Conservation (phyloP, 257 asterid species). For the Plantago elongata region DNA sequence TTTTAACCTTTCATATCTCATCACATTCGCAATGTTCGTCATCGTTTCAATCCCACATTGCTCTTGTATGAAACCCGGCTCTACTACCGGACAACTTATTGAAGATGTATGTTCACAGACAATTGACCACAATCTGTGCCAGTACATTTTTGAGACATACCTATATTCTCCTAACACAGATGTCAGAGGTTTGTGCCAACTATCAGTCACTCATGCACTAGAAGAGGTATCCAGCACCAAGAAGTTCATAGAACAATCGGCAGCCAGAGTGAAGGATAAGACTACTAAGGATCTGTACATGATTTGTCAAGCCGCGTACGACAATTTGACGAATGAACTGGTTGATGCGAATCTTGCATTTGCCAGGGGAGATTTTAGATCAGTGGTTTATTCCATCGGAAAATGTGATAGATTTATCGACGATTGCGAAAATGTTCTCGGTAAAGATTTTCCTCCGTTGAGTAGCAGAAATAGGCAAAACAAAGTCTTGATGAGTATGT, state of each 20-base stretch:
- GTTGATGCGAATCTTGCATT: background rate
- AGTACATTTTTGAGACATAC: background rate
- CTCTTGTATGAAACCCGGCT: no score
- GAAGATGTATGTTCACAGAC: no score
- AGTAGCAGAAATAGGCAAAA: background rate
- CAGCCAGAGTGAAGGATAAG: background rate
- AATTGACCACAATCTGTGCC: no score
- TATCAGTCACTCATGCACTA: background rate
- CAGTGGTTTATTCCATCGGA: background rate
- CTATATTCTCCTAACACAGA: background rate
- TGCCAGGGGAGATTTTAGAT: background rate
- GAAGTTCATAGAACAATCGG: background rate
- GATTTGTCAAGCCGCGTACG: slow-evolving; percentile 1
- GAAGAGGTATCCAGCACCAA: background rate
- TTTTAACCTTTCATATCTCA: no score
- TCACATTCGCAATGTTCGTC: no score
- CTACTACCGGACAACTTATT: no score
- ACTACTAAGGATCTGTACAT: background rate
- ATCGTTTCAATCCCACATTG: no score
- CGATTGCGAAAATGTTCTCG: slow-evolving; percentile 7
- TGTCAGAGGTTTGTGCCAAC: background rate
- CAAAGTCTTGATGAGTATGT: background rate
- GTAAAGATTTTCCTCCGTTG: background rate
- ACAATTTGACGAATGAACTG: background rate
- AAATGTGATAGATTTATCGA: background rate